phyloP scores from a whole-genome alignment of 2,329 filamentous ascomycete genomes.

The Scedosporium apiospermum region DNA sequence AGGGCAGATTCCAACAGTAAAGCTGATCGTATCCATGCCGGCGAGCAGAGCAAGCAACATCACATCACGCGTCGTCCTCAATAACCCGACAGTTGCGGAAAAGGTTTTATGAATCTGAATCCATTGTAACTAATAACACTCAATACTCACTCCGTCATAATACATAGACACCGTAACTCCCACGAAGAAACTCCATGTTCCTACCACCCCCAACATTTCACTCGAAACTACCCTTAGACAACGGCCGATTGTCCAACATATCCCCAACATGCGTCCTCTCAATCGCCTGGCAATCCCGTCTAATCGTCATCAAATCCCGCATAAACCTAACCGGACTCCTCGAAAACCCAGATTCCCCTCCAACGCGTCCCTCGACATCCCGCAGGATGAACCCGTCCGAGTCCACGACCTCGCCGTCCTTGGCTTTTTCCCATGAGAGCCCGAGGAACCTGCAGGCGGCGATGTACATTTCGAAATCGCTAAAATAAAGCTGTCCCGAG shows the following conservation, averaged over 20 bases:
- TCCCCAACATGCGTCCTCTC: slow-evolving; percentile 31
- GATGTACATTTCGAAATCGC: slow-evolving; percentile 42
- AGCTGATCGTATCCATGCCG: no score
- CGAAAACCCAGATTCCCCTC: slow-evolving; percentile 15
- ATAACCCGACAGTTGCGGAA: no score
- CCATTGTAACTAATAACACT: no score
- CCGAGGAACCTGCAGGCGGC: slow-evolving; percentile 42
- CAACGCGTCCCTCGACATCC: background rate
- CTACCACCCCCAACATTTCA: no score
- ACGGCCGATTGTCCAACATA: slow-evolving; percentile 22
- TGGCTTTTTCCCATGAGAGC: slow-evolving; percentile 22
- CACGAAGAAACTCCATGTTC: slow-evolving; percentile 17
- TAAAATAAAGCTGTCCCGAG: slow-evolving; percentile 57
- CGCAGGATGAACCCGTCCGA: slow-evolving; percentile 25
- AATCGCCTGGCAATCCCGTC: slow-evolving; percentile 26
- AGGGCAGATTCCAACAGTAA: no score
- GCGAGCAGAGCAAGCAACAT: no score
- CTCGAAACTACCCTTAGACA: slow-evolving; percentile 14
- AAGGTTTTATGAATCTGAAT: no score
- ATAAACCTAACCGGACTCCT: slow-evolving; percentile 28
- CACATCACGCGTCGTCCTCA: no score
- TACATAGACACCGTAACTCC: no score
- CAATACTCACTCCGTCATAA: no score
- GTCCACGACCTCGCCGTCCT: slow-evolving; percentile 11
- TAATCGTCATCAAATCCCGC: slow-evolving; percentile 23